phyloP scores from a whole-genome alignment of 495 filamentous ascomycete genomes.

The Penicillium canescens region DNA sequence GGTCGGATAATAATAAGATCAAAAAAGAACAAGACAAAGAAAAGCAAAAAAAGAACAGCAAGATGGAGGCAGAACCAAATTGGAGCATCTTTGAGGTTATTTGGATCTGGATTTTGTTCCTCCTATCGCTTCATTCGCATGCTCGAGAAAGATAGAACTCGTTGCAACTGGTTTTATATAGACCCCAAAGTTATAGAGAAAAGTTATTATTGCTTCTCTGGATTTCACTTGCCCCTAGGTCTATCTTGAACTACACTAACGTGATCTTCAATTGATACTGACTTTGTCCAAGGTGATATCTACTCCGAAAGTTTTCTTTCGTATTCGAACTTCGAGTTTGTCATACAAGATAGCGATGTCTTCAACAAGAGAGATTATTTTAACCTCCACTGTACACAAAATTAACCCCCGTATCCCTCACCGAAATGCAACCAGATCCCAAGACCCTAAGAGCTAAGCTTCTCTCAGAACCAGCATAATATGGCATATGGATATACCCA shows the following conservation, averaged over 20 bases:
- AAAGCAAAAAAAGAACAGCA: neutral
- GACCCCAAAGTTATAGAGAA: constrained; percentile 2
- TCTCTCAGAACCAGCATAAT: neutral
- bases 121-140: constrained; percentile 9
- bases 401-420: no score
- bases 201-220: constrained; percentile 6
- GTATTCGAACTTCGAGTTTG: no score
- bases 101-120: constrained; percentile 1
- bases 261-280: no score
- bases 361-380: no score
- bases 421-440: no score
- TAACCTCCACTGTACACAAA: no score
- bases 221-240: neutral
- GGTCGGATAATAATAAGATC: neutral
- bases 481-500: neutral
- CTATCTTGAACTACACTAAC: no score
- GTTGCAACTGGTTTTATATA: neutral
- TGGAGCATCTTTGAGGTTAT: constrained; percentile 1
- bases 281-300: no score
- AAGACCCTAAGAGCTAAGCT: neutral
- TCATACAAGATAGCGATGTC: no score
- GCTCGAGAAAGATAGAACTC: constrained; percentile 3
- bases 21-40: neutral
- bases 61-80: constrained; percentile 2
- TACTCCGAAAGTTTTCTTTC: no score